Evolutionary conservation across 805 yeast genomes (phyloP), one percentile per base, ranked within the genome.

Genomic region (Suhomyces vadensis): DNA sequence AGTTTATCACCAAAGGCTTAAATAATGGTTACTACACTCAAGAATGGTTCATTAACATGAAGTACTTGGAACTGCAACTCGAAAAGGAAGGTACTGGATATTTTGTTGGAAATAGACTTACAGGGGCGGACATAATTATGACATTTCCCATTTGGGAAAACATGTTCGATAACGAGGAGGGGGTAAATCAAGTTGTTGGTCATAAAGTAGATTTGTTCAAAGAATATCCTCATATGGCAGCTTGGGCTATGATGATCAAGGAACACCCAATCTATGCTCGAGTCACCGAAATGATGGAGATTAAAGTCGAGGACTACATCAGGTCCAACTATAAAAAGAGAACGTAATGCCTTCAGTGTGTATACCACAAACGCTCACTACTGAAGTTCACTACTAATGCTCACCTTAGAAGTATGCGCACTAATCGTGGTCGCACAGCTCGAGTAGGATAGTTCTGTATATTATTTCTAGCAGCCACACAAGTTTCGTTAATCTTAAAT

Each of bases 81-180:
- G 52, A 55, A 38, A 43, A 50, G 24, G 46, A 56, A 6, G 63
- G 63, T 6, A 61, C 65, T 19, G 61, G 63, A 17, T 79, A 57
- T 52, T 73, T 80, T 52, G 82, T 78, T 13, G 81, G 75, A 9
- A 65, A 70, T 26, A 67, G 69, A 48, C 57, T 79, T n/a, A 68
- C 80, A 13, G 83, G 65, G 3, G 85, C 83, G 6, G 85, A 80
- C 50, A 73, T 85, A 42, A 71, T 81, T 42, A 60, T 81, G 50
- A 58, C 68, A 0, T 81, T 74, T 62, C 82, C 83, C 0, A 52
- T 50, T 33, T 61, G 55, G 41, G 72, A 67, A 41, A 64, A 64
- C 43, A 45, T 65, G 2, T 65, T 66, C 41, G 69, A 69, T 47
- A 70, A 70, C 49, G 67, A 60, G 41, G 61, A 54, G 1, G 71